Evolutionary conservation across 164 flowering plant species (phyloP), one percentile per base, ranked within the genome.

Genomic region (Sextonia rubra): DNA sequence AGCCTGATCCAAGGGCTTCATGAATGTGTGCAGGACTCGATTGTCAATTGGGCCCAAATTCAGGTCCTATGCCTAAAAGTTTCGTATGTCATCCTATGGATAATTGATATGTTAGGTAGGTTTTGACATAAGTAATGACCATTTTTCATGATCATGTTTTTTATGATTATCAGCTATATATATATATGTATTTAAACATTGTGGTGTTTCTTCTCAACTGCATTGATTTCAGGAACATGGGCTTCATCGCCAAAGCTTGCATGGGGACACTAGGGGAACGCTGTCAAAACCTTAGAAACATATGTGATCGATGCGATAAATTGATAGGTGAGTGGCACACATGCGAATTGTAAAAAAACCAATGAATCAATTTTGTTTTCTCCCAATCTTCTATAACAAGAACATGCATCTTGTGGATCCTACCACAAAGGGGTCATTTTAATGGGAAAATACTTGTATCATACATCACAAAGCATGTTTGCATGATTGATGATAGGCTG

Each of bases 181-280:
- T 49, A 1, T 49, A n/a, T n/a, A n/a, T 12, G 7, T 12, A 49
- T 8, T 49, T 49, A 0, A 0, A 11, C 12, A 15, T 12, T 49
- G 17, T 49, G 12, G 55, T 12, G 15, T 49, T 32, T 32, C 37
- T 17, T 49, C 56, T 12, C 17, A 49, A 12, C 17, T 12, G 20
- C 3, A 22, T 60, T 60, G 0, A n/a, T 23, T 60, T 60, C 64
- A 74, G 77, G 68, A 23, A 61, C 47, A n/a, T 61, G 4, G 18
- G n/a, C 86, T 80, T 88, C 0, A 88, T 92, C 4, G 72, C 88
- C 3, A 94, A 89, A 64, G 81, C 90, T 9, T 89, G 92, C 37
- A 5, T 92, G 4, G 85, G 89, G 0, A 89, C 86, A 75, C 72
- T 89, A 68, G 71, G 32, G 62, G 85, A 76, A 79, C 87, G 87